Evolutionary conservation across 768 basidiomycete genomes (phyloP).

Genomic region (Leccinellum rugosiceps): DNA sequence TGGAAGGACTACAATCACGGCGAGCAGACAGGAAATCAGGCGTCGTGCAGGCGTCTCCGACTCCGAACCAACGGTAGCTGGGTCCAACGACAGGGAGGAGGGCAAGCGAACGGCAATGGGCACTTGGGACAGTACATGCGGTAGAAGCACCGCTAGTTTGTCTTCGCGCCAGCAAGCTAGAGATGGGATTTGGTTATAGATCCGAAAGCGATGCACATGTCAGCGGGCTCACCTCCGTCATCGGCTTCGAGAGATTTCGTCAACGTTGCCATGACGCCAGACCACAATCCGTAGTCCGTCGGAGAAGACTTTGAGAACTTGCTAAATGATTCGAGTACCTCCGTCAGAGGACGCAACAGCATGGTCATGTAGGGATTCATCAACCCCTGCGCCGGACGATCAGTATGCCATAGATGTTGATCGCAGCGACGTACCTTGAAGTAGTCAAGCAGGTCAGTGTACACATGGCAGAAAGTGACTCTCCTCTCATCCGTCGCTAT

Average conservation of each 20-base stretch:
- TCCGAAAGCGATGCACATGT: not conserved
- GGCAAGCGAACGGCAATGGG: conserved; percentile 39
- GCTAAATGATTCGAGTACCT: conserved; percentile 53
- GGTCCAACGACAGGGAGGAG: not conserved
- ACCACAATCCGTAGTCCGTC: conserved; percentile 55
- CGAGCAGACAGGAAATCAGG: conserved; percentile 17
- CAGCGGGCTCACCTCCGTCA: conserved; percentile 61
- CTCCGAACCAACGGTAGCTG: not conserved
- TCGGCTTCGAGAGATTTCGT: conserved; percentile 72
- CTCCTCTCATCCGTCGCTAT: conserved; percentile 44
- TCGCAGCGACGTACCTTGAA: conserved; percentile 64
- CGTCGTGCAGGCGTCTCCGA: conserved; percentile 4
- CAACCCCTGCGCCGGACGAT: conserved; percentile 50
- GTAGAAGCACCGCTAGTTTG: conserved; percentile 60
- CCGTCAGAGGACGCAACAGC: conserved; percentile 63
- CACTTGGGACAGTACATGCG: conserved; percentile 64
- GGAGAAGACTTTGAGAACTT: conserved; percentile 19
- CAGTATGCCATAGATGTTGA: not conserved
- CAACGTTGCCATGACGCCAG: conserved; percentile 54
- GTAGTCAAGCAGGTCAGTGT: conserved; percentile 72
- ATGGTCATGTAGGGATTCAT: conserved; percentile 92
- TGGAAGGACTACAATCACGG: conserved; percentile 18
- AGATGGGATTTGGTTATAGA: not conserved
- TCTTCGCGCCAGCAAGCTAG: conserved; percentile 86
- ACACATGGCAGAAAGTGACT: conserved; percentile 72